Evolutionary conservation across 1,139 yeast genomes (phyloP), one percentile per base, ranked within the genome.

Genomic region (Yamadazyma triangularis): DNA sequence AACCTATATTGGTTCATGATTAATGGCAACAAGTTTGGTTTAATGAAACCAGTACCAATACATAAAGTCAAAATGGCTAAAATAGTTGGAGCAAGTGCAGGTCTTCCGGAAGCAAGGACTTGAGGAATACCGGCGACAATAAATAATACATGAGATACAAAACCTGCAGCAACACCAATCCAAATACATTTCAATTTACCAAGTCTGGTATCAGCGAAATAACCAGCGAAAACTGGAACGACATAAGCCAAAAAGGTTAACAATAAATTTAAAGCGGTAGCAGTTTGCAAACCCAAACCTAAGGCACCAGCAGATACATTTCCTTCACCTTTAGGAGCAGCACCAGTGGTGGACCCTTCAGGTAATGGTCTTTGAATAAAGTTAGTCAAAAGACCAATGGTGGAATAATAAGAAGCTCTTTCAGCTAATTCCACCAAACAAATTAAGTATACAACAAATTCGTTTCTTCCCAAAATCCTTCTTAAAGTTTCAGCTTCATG

Each of bases 1-100:
- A 72, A 70, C n/a, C 58, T 56, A 40, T 69, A 69, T 49, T 71
- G 77, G 40, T 71, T 74, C 69, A 71, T 60, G 36, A 71, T 51
- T 35, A 71, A 56, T n/a, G 77, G 77, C 41, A 71, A 59, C 34
- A 70, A 60, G 43, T 70, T 70, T 16, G 77, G 74, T 37, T 71
- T 70, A 37, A 70, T 71, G 39, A 69, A 67, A 28, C 76, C 77
- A 19, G 76, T 64, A 40, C 73, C 69, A 27, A 56, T 11, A 12
- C 70, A 64, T 34, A 68, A 58, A 4, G 60, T 49, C 11, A 63
- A 27, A 26, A 67, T 54, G n/a, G 64, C 67, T 20, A 65, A 32
- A 23, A 55, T 38, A 13, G 69, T 60, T 15, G 69, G 57, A 5
- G 47, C 57, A 35, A 61, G 45, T 14, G 66, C 68, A 45, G 41